A percentile compares a stretch with the other conserved stretches of the same genome.
These are phyloP conservation scores for Peronospora farinosa DNA, from an alignment of 352 stramenopile species.

Conservation along the genomic window DNA sequence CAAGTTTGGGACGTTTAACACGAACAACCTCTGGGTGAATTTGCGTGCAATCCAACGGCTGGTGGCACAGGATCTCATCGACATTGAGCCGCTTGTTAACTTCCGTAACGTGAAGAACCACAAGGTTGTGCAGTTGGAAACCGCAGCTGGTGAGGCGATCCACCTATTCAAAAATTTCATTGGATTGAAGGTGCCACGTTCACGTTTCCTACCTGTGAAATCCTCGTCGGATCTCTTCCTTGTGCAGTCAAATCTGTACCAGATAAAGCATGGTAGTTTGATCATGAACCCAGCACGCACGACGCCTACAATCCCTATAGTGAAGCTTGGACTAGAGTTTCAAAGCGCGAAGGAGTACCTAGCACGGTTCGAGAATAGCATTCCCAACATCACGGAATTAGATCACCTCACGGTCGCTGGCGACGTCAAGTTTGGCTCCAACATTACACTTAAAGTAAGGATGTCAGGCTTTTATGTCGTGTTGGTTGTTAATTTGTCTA, in stretches of 20 bases:
- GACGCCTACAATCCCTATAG: slow-evolving; percentile 85
- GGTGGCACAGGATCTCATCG: slow-evolving; percentile 95
- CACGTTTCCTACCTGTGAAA: slow-evolving; percentile 98
- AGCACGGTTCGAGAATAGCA: slow-evolving; percentile 77
- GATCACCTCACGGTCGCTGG: slow-evolving; percentile 91
- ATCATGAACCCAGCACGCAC: slow-evolving; percentile 82
- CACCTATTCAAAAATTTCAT: slow-evolving; percentile 97
- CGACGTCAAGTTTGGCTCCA: slow-evolving; percentile 90
- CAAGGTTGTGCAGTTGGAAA: slow-evolving; percentile 92
- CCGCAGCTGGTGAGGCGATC: slow-evolving; percentile 95
- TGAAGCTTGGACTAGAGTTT: slow-evolving; percentile 91
- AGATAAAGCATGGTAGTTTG: slow-evolving; percentile 88
- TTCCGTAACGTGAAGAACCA: slow-evolving; percentile 95
- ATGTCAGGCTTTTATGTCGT: neutral
- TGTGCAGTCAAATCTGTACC: slow-evolving; percentile 90
- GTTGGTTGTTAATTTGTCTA: neutral
- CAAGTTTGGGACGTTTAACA: slow-evolving; percentile 99
- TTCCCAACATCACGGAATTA: slow-evolving; percentile 90
- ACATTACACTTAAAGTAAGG: slow-evolving; percentile 86
- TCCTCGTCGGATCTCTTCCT: slow-evolving; percentile 97
- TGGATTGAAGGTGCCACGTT: slow-evolving; percentile 93
- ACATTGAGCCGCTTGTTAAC: slow-evolving; percentile 93
- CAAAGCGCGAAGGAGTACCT: slow-evolving; percentile 85
- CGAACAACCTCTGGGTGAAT: slow-evolving; percentile 99
- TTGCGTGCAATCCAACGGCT: slow-evolving; percentile 95